Base-by-base conservation (phyloP, 106 monocot species). In the Apostasia ramifera region DNA sequence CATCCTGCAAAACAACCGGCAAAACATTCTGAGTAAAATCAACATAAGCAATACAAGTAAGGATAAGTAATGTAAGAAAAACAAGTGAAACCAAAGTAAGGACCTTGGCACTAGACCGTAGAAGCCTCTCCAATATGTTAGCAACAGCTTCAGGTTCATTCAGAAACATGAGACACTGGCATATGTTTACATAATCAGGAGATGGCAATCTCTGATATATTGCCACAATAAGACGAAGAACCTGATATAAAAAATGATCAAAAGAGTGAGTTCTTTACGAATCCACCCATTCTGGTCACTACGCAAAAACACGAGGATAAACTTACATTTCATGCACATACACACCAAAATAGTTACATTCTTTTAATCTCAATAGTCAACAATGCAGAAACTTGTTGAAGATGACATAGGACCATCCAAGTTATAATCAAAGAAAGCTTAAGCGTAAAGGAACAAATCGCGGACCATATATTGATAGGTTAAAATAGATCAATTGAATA, bases 91-190 rank as follows among this genome's bases (percentile, higher is more conserved):
- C 41, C 11, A 59, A 69, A 53, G 12, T 13, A 58, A 66, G 11
- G 73, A 99, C 98, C 90, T 84, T 85, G 73, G 53, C 78, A 6
- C 77, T 79, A 73, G 92, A 90, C 42, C 69, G 82, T 47, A 88
- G 58, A 66, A 99, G 98, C 67, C 84, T 93, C 79, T 90, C 90
- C 64, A 99, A 68, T 84, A 87, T 90, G 55, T 53, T 77, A 12
- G 90, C 83, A 55, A 99, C 90, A 67, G 81, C 55, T 74, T 90
- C 83, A 47, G 90, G 85, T 64, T 99, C 90, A 61, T 93, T 67
- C 55, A 99, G 82, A 78, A 98, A 90, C 98, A 99, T 99, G 15
- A 93, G 85, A 49, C 98, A 99, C 40, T 99, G 93, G 66, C 93
- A 93, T 49, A 99, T 93, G 74, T 90, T 93, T 61, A 99, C 62